phyloP scores from a whole-genome alignment of 2,329 filamentous ascomycete species.

The Verticillium zaregamsianum region DNA sequence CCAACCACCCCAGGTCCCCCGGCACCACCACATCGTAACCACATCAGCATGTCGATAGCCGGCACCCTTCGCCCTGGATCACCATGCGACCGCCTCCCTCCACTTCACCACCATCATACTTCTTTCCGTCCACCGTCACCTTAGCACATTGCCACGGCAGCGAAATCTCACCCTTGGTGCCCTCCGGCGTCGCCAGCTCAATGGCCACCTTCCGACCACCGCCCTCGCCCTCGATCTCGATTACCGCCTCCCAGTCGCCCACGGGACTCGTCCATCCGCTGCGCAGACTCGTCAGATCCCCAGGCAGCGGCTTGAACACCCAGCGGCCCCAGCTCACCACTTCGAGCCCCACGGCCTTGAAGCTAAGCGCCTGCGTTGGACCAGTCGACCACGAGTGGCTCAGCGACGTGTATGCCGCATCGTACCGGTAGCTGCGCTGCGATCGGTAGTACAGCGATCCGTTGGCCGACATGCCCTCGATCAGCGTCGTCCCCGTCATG shows the following conservation, averaged over 20 bases:
- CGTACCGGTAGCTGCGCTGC: constrained; percentile 23
- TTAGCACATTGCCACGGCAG: not conserved
- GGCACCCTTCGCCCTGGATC: not conserved
- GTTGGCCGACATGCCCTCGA: constrained; percentile 30
- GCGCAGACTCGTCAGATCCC: constrained; percentile 13
- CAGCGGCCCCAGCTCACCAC: constrained; percentile 20
- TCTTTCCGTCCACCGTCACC: not conserved
- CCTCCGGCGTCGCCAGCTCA: not conserved
- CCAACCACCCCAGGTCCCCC: not conserved
- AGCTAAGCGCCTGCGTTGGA: constrained; percentile 20
- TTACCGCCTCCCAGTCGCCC: constrained; percentile 13
- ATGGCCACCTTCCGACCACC: not conserved
- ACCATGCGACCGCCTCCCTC: not conserved
- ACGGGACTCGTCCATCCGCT: constrained; percentile 15
- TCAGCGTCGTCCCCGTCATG: constrained; percentile 30
- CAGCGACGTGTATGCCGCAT: constrained; percentile 26
- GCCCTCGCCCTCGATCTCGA: constrained; percentile 4
- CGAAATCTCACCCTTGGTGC: not conserved
- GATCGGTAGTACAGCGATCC: constrained; percentile 28
- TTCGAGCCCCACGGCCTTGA: constrained; percentile 21
- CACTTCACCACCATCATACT: not conserved
- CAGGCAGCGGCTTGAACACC: constrained; percentile 19
- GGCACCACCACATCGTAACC: not conserved
- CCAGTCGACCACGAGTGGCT: constrained; percentile 29
- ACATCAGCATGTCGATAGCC: not conserved